These are phyloP conservation scores for Cladosporium sp. DNA, from an alignment of 2,329 filamentous ascomycete species.

Conservation along the genomic window DNA sequence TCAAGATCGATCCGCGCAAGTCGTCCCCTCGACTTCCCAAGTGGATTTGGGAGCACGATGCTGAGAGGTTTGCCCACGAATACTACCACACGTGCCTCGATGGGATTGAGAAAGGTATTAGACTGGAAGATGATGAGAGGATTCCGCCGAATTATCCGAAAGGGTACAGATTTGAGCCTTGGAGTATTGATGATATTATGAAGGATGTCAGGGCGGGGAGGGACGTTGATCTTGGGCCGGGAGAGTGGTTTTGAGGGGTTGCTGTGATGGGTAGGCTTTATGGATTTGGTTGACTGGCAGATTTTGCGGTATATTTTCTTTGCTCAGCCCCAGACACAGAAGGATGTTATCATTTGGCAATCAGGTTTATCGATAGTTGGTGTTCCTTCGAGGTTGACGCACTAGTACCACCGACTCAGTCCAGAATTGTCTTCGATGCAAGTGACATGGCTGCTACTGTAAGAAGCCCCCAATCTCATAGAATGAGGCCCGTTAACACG, in stretches of 20 bases:
- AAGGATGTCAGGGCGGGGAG: conserved; percentile 33
- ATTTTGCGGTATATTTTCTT: too few relatives aligned
- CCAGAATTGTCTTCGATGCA: too few relatives aligned
- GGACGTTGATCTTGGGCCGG: conserved; percentile 32
- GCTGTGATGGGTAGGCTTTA: too few relatives aligned
- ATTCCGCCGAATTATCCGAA: conserved; percentile 40
- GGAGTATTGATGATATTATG: conserved; percentile 42
- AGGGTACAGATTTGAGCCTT: conserved; percentile 31
- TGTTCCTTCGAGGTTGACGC: too few relatives aligned
- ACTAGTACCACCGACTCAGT: too few relatives aligned
- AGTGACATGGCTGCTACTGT: too few relatives aligned
- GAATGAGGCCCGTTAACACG: too few relatives aligned
- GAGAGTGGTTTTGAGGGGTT: conserved; percentile 24
- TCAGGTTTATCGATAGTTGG: too few relatives aligned
- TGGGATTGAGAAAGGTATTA: conserved; percentile 35
- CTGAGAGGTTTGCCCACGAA: conserved; percentile 20
- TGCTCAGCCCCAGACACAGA: too few relatives aligned
- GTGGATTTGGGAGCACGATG: conserved; percentile 20
- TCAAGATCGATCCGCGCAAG: conserved; percentile 12
- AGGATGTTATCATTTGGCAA: too few relatives aligned
- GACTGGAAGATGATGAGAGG: conserved; percentile 34
- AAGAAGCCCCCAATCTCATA: too few relatives aligned
- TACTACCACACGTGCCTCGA: conserved; percentile 27
- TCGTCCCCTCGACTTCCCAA: conserved; percentile 6
- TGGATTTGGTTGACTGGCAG: too few relatives aligned